phyloP scores from a whole-genome alignment of 768 basidiomycete species.

The Suillus bovinus region DNA sequence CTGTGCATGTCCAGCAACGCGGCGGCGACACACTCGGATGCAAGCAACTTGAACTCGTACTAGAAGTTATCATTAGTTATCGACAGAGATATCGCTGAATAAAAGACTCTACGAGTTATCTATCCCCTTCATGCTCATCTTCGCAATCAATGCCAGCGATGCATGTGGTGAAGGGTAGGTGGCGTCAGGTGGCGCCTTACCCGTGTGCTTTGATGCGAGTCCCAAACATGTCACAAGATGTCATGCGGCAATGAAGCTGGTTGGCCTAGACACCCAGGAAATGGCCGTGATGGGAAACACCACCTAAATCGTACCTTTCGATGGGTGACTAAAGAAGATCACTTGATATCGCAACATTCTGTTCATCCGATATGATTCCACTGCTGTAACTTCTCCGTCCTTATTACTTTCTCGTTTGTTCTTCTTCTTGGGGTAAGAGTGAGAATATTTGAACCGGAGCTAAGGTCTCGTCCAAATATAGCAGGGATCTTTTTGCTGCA shows the following conservation, averaged over 20 bases:
- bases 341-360: background rate
- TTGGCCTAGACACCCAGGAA: background rate
- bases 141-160: background rate
- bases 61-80: background rate
- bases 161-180: background rate
- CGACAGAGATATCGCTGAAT: background rate
- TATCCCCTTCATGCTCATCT: background rate
- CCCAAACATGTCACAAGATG: background rate
- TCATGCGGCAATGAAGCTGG: background rate
- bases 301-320: background rate
- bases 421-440: background rate
- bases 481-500: background rate
- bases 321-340: background rate
- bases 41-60: background rate
- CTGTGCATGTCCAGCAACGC: background rate
- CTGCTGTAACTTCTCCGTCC: background rate
- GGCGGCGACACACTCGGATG: background rate
- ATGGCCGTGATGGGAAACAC: conserved; percentile 4
- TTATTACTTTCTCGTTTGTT: background rate
- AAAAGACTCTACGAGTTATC: background rate
- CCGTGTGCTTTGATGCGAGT: background rate
- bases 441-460: background rate
- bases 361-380: background rate
- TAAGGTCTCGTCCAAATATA: background rate
- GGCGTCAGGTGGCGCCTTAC: background rate